Percentiles rank a stretch among this genome's conserved stretches.
These are phyloP conservation scores for Malbranchea zuffiana DNA, from an alignment of 2,329 filamentous ascomycete genomes.

Conservation along the genomic window DNA sequence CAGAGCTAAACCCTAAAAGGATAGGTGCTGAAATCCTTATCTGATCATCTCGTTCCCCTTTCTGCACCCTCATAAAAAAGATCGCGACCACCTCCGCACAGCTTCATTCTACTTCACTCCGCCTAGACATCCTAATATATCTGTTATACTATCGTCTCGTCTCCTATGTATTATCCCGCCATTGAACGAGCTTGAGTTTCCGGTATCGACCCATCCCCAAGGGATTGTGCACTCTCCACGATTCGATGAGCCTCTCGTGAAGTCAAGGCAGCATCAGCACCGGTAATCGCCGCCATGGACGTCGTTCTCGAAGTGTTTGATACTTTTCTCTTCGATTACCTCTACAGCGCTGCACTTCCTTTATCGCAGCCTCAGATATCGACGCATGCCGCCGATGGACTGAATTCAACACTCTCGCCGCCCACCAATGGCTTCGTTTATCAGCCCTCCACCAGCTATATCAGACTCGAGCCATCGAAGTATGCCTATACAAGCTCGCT, in stretches of 20 bases:
- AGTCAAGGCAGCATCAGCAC: not conserved
- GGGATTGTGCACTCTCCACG: too few species aligned
- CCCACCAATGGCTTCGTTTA: slow-evolving; percentile 46
- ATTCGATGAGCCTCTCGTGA: slow-evolving; percentile 5
- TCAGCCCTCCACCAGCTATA: slow-evolving; percentile 58
- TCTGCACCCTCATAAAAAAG: too few species aligned
- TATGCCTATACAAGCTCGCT: slow-evolving; percentile 70
- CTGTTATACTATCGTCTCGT: too few species aligned
- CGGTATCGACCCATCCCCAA: too few species aligned
- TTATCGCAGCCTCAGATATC: slow-evolving; percentile 35
- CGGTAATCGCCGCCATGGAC: slow-evolving; percentile 54
- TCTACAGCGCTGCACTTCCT: slow-evolving; percentile 65
- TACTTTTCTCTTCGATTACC: slow-evolving; percentile 66
- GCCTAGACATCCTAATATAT: too few species aligned
- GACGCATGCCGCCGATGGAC: slow-evolving; percentile 42
- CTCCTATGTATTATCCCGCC: too few species aligned
- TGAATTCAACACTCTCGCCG: slow-evolving; percentile 46
- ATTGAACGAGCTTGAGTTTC: too few species aligned
- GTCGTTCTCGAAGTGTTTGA: slow-evolving; percentile 79
- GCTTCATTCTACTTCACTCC: too few species aligned
- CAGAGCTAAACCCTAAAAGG: slow-evolving; percentile 5
- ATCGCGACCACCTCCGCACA: too few species aligned
- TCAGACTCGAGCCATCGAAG: slow-evolving; percentile 58
- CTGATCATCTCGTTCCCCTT: too few species aligned
- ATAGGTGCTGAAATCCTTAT: slow-evolving; percentile 1